Percentiles rank a stretch among this genome's conserved stretches.
These are phyloP conservation scores for Inonotus obliquus DNA, from an alignment of 1,284 basidiomycete genomes.

Conservation along the genomic window DNA sequence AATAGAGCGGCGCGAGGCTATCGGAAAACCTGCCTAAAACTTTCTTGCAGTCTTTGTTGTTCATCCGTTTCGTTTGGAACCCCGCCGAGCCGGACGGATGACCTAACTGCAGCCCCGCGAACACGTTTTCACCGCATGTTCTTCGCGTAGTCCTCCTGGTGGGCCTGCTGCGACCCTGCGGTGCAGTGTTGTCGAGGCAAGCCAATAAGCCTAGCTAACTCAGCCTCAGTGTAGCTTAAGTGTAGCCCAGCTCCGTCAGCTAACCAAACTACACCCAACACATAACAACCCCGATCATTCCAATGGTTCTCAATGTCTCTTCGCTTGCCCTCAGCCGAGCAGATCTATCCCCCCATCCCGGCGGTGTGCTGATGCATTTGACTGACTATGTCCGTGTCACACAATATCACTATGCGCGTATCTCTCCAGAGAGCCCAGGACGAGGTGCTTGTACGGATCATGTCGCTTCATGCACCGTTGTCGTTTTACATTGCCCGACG, in stretches of 20 bases:
- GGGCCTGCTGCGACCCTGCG: conserved; percentile 2
- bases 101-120: conserved; percentile 12
- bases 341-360: conserved; percentile 3
- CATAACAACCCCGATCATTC: not conserved
- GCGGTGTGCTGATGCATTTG: conserved; percentile 3
- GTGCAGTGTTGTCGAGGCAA: not conserved
- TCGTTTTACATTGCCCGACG: conserved; percentile 15
- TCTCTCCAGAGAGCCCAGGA: conserved; percentile 12
- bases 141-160: conserved; percentile 5
- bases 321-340: conserved; percentile 11
- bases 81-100: conserved; percentile 4
- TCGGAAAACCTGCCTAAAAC: conserved; percentile 1
- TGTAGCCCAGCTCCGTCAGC: not conserved
- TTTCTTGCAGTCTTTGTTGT: not conserved
- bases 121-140: conserved; percentile 18
- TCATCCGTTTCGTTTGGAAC: conserved; percentile 1
- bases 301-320: conserved; percentile 16
- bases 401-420: conserved; percentile 17
- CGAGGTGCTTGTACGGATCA: conserved; percentile 15
- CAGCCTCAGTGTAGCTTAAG: not conserved
- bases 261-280: not conserved
- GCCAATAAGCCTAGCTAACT: conserved; percentile 6
- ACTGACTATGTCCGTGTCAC: conserved; percentile 17
- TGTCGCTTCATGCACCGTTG: conserved; percentile 17
- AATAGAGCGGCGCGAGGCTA: not conserved